Evolutionary conservation across 371 early-diverging fungal species (phyloP), one percentile per base, ranked within the genome.

Genomic region (Vairimorpha apis): DNA sequence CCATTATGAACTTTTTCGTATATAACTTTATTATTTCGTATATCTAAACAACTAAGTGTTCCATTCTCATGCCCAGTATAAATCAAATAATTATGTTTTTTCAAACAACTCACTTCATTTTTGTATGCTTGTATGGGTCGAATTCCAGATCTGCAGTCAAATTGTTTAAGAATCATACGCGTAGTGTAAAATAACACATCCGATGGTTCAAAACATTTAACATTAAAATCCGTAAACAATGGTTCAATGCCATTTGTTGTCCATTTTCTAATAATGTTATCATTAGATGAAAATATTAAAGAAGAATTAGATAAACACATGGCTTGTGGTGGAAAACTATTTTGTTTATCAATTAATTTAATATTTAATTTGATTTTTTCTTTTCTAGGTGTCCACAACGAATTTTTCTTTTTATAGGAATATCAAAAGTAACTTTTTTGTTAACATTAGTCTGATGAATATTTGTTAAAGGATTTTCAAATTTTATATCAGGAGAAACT

Each of bases 41-140:
- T 43, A 44, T 76, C 77, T 18, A 67, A 38, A 5, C 64, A 51
- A 49, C 41, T 64, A 12, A 76, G 33, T 21, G 33, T 56, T 10
- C 77, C 78, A 68, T 77, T 67, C 45, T 77, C 78, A 63, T 73
- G 78, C 12, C 78, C 73, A 49, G 69, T 73, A 18, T 33, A 72
- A 35, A 76, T 64, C 10, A 49, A 56, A 49, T 71, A 25, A 23
- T 67, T 60, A 12, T 16, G 1, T 10, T 64, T 67, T 2, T 32
- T 10, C 0, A 76, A 14, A 45, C 47, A 47, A 33, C 43, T 38
- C 12, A 76, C 59, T 29, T 76, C 72, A 47, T 35, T 56, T 12
- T 44, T 59, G 58, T 71, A 76, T 12, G 59, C 58, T 63, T 75
- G 59, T 14, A 75, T 3, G 12, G 70, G 75, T 0, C 27, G 25